These are phyloP conservation scores for Cladosporium austrohemisphaericum DNA, from an alignment of 2,329 filamentous ascomycete genomes.

Conservation along the genomic window DNA sequence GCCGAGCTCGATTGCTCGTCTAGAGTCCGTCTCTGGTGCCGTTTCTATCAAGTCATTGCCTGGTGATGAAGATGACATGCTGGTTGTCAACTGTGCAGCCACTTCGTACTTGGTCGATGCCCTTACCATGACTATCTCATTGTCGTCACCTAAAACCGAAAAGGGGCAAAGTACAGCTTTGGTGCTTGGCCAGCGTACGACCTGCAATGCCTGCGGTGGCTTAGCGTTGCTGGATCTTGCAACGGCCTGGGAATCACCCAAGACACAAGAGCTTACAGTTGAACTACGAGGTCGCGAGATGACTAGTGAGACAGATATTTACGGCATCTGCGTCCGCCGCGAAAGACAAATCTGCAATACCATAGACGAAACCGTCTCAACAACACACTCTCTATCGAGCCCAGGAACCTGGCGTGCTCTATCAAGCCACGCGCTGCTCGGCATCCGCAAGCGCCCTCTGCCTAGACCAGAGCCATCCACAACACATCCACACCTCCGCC, in stretches of 20 bases:
- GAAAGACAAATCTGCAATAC: background rate
- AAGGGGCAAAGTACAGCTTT: background rate
- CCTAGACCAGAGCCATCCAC: conserved; percentile 9
- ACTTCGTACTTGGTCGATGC: conserved; percentile 1
- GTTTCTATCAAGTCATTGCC: conserved; percentile 21
- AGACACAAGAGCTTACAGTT: background rate
- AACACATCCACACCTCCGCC: conserved; percentile 23
- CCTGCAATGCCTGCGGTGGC: conserved; percentile 2
- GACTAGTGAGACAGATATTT: no score
- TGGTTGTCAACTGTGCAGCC: conserved; percentile 20
- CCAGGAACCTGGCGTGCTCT: conserved; percentile 24
- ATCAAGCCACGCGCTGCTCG: conserved; percentile 25
- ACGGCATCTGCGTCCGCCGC: background rate
- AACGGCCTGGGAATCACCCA: background rate
- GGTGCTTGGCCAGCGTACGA: conserved; percentile 1
- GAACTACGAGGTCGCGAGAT: background rate
- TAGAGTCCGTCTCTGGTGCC: conserved; percentile 18
- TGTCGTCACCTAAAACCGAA: background rate
- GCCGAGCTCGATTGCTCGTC: conserved; percentile 15
- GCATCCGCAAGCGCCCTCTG: conserved; percentile 22
- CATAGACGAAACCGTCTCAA: background rate
- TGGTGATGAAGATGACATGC: conserved; percentile 24
- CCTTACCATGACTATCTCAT: background rate
- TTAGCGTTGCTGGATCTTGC: background rate
- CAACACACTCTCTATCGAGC: background rate